phyloP scores from a whole-genome alignment of 2,329 filamentous ascomycete genomes.

The Penicillium sp. region DNA sequence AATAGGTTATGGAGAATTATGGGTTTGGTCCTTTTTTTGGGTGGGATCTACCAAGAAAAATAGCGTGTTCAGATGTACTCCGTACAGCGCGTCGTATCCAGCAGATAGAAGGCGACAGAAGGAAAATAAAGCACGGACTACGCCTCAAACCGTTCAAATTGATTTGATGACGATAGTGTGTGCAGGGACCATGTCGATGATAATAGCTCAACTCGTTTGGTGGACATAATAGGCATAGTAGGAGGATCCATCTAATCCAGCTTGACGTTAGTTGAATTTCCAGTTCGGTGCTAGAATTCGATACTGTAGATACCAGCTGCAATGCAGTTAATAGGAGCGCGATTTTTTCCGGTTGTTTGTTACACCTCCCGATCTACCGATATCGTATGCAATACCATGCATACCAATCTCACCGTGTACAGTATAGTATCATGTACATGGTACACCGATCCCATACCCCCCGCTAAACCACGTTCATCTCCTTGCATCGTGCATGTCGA shows the following conservation, averaged over 20 bases:
- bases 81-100: not conserved
- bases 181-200: conserved; percentile 1
- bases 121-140: conserved; percentile 6
- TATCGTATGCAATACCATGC: not conserved
- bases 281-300: not conserved
- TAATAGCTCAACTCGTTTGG: not conserved
- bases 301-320: not conserved
- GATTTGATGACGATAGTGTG: not conserved
- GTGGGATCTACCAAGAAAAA: conserved; percentile 1
- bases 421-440: not conserved
- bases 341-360: not conserved
- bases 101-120: not conserved
- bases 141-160: not conserved
- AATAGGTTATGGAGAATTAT: not conserved
- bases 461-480: conserved; percentile 20
- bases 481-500: conserved; percentile 13
- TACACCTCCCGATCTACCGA: not conserved
- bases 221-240: not conserved
- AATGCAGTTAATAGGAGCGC: not conserved
- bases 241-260: not conserved
- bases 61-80: not conserved
- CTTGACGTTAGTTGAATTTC: not conserved
- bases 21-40: not conserved
- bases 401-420: not conserved
- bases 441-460: not conserved